Evolutionary conservation across 192 early-diverging fungal species (phyloP), one percentile per base, ranked within the genome.

Genomic region (Phycomyces nitens): DNA sequence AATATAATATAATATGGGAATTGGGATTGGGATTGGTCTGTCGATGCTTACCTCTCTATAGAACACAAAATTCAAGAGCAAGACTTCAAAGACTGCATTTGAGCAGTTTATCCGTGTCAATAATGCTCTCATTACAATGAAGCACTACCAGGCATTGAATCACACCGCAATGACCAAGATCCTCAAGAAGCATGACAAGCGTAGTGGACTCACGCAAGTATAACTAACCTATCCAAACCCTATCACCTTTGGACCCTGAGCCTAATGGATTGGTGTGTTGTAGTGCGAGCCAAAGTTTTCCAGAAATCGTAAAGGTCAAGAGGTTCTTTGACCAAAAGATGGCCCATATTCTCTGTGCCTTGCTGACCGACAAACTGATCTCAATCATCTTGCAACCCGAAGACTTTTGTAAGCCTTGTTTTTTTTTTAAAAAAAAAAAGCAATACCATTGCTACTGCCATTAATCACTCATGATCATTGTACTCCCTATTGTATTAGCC

Each of bases 151-250:
- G 53, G 86, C 82, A 47, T 65, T 93, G 71, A 94, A 94, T 70
- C 85, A 86, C 47, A 81, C 80, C 43, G 91, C 93, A 0, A 87
- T 89, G 69, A 77, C 79, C 49, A 94, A 94, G 72, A 93, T 94
- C n/a, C 68, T 94, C 34, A 94, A 94, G 70, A 94, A 94, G 71
- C 93, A 94, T 68, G 93, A 94, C 73, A 94, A 94, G 69, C 83
- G 86, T 34, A 92, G 89, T n/a, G 71, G 71, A 9, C 43, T 73
- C 20, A 68, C 49, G 66, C 61, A 68, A 26, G 66, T 38, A 24
- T 26, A 1, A 2, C 2, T 34, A 27, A n/a, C 26, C 26, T 23
- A 11, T 29, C 27, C 5, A 3, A 24, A 11, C 11, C 9, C 11
- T 56, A 5, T 26, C 8, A 26, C 27, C 43, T 6, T 22, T 14